phyloP scores from a whole-genome alignment of 106 monocot genomes.

The Gastrodia elata region DNA sequence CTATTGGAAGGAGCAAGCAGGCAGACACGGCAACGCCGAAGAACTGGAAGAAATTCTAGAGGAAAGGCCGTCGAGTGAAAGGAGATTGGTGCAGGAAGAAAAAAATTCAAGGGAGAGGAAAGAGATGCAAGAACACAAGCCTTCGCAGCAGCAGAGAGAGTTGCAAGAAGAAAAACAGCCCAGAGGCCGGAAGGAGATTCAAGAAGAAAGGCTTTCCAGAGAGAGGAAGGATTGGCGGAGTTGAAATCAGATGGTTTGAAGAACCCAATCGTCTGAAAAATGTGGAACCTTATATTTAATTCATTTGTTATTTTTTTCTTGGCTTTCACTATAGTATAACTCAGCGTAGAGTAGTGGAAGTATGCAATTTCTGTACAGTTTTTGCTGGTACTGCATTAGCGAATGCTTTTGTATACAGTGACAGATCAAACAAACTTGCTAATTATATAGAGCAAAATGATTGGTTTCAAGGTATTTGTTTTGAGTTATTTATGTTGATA shows the following conservation, averaged over 20 bases:
- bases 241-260: neutral
- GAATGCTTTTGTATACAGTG: neutral
- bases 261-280: neutral
- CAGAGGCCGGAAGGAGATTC: neutral
- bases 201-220: neutral
- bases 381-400: neutral
- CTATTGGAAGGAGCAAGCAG: constrained; percentile 96
- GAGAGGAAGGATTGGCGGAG: constrained; percentile 3
- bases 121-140: constrained; percentile 67
- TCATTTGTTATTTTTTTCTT: neutral
- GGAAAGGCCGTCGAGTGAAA: constrained; percentile 48
- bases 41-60: constrained; percentile 88
- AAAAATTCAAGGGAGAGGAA: constrained; percentile 20
- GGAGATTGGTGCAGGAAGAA: neutral
- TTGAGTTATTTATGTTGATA: neutral
- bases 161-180: neutral
- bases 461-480: neutral
- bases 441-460: neutral
- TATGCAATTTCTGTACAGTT: constrained; percentile 2
- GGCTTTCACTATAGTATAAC: neutral
- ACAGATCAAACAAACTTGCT: neutral
- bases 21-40: constrained; percentile 67
- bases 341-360: too few species aligned
- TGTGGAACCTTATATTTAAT: neutral
- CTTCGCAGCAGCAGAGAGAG: constrained; percentile 28